Percentiles rank a stretch among this genome's conserved stretches.
Evolutionary conservation across 192 early-diverging fungal species (phyloP).

Genomic region (Dissophora globulifera): DNA sequence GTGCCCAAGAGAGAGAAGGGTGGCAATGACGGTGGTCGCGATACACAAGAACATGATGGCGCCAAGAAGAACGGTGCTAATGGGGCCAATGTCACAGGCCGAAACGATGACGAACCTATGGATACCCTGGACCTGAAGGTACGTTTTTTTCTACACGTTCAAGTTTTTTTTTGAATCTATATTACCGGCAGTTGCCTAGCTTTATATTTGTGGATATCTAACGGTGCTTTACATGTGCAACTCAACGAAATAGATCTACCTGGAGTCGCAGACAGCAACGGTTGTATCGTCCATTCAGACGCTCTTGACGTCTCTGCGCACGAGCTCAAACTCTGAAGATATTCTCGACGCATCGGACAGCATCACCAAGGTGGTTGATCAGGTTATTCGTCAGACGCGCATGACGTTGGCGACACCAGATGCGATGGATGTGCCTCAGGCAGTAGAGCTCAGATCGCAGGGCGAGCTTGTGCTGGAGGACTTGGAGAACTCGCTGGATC

Average conservation of each 20-base stretch:
- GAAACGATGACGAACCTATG: constrained; percentile 31
- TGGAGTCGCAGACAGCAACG: constrained; percentile 70
- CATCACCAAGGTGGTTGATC: constrained; percentile 69
- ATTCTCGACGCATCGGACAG: constrained; percentile 64
- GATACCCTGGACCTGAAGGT: constrained; percentile 40
- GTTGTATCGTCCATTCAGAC: constrained; percentile 85
- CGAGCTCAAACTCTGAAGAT: constrained; percentile 57
- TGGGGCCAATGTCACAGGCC: neutral
- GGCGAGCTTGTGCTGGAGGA: constrained; percentile 72
- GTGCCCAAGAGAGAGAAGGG: constrained; percentile 48
- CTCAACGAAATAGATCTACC: constrained; percentile 23
- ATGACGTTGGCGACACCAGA: constrained; percentile 57
- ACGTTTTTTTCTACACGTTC: too few species aligned
- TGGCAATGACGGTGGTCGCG: too few species aligned
- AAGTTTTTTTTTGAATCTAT: too few species aligned
- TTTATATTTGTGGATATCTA: neutral
- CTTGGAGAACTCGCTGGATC: constrained; percentile 60
- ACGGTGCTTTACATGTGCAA: neutral
- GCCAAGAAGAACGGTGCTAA: constrained; percentile 5
- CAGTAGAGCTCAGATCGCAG: constrained; percentile 40
- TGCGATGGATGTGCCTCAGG: constrained; percentile 40
- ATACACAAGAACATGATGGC: too few species aligned
- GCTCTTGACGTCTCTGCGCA: constrained; percentile 71
- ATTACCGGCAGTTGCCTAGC: too few species aligned
- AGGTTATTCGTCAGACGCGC: constrained; percentile 63